phyloP scores from a whole-genome alignment of 2,329 filamentous ascomycete species.

The Ophiostoma australiae region DNA sequence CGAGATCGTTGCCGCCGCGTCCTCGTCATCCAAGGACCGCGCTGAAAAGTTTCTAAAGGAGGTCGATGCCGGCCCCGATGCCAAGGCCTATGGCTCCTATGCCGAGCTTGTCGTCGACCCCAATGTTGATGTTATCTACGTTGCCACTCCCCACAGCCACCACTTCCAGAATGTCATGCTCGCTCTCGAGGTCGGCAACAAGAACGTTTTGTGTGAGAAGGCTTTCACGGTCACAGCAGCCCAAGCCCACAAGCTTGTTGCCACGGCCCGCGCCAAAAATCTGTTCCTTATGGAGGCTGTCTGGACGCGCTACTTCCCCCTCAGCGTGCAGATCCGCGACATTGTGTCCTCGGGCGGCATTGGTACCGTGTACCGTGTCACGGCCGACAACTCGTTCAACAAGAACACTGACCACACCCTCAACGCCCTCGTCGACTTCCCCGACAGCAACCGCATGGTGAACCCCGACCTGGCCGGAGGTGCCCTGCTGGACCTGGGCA shows the following conservation, averaged over 20 bases:
- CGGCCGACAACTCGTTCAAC: conserved; percentile 58
- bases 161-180: conserved; percentile 89
- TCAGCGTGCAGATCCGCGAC: conserved; percentile 70
- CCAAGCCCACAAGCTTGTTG: conserved; percentile 67
- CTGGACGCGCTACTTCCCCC: conserved; percentile 84
- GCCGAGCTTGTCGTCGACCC: conserved; percentile 72
- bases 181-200: conserved; percentile 68
- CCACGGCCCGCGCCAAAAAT: conserved; percentile 66
- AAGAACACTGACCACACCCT: conserved; percentile 48
- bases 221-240: conserved; percentile 78
- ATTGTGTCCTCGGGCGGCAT: conserved; percentile 52
- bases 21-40: conserved; percentile 64
- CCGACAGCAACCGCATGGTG: conserved; percentile 68
- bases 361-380: conserved; percentile 57
- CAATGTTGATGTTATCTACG: conserved; percentile 79
- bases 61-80: conserved; percentile 58
- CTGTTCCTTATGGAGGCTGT: conserved; percentile 81
- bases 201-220: conserved; percentile 89
- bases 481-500: conserved; percentile 75
- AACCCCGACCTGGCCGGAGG: conserved; percentile 80
- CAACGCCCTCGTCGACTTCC: conserved; percentile 45
- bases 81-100: conserved; percentile 75
- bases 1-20: conserved; percentile 72
- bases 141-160: conserved; percentile 86
- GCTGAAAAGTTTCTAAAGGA: conserved; percentile 69